phyloP scores from a whole-genome alignment of 345 rosid species.

The Populus alba region DNA sequence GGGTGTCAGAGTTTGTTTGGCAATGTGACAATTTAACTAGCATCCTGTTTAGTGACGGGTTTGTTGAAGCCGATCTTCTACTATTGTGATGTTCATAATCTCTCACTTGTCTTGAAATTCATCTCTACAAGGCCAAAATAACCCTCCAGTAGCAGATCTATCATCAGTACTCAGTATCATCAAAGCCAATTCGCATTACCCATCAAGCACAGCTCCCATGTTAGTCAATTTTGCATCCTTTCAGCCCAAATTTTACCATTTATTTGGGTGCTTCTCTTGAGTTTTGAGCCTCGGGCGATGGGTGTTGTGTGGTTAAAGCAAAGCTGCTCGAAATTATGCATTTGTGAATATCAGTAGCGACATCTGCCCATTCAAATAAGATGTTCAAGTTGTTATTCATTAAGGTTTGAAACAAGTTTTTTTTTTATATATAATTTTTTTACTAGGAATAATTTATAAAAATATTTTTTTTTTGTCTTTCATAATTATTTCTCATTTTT shows the following conservation, averaged over 20 bases:
- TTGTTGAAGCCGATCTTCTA: neutral
- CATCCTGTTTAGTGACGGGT: neutral
- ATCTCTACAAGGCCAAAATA: neutral
- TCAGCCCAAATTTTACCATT: neutral
- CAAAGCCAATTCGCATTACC: neutral
- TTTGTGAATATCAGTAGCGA: neutral
- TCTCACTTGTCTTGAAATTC: neutral
- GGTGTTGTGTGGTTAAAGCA: neutral
- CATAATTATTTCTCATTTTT: no score
- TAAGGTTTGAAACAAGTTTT: no score
- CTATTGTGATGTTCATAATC: neutral
- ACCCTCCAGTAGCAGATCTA: neutral
- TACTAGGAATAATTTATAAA: no score
- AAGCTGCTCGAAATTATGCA: neutral
- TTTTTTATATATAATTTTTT: no score
- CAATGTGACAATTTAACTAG: neutral
- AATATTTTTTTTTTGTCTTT: no score
- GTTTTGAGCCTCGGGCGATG: neutral
- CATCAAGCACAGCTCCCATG: neutral
- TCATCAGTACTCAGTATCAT: neutral
- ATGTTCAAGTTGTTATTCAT: no score
- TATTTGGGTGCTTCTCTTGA: neutral
- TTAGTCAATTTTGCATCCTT: neutral
- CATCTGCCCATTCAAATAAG: no score
- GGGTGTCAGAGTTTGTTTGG: neutral